A percentile compares a stretch with the other conserved stretches of the same genome.
These are phyloP conservation scores for Centella asiatica DNA, from an alignment of 129 eudicot genomes.

Conservation along the genomic window DNA sequence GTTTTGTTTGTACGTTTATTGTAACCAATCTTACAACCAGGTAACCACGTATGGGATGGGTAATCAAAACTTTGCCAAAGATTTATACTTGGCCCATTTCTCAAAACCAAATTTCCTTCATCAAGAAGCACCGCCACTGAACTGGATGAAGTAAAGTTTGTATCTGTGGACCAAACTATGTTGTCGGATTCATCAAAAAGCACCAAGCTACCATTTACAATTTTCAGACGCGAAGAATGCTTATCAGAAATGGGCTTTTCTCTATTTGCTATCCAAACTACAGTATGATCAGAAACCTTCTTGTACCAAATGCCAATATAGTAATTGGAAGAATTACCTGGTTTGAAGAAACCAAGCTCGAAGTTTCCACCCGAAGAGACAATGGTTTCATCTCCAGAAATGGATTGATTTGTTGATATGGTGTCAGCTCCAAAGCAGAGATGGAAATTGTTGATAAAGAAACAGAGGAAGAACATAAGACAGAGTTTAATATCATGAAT, in stretches of 20 bases:
- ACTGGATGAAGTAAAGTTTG: conserved; percentile 8
- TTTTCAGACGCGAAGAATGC: conserved; percentile 25
- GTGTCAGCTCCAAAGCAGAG: conserved; percentile 25
- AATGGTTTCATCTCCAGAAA: conserved; percentile 41
- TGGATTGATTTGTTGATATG: conserved; percentile 25
- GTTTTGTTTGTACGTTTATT: conserved; percentile 20
- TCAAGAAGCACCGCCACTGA: conserved; percentile 30
- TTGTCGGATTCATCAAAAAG: conserved; percentile 28
- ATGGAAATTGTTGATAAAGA: conserved; percentile 1
- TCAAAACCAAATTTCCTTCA: conserved; percentile 38
- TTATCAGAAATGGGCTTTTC: conserved; percentile 28
- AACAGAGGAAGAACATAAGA: conserved; percentile 6
- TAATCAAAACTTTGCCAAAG: conserved; percentile 52
- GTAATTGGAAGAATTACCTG: conserved; percentile 36
- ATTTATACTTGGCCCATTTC: conserved; percentile 8
- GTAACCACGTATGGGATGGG: conserved; percentile 52
- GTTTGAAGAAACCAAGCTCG: conserved; percentile 42
- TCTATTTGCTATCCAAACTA: conserved; percentile 57
- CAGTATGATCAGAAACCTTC: conserved; percentile 16
- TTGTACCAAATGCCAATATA: conserved; percentile 48
- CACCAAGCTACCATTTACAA: conserved; percentile 39
- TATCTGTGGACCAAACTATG: conserved; percentile 40
- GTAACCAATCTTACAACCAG: conserved; percentile 31
- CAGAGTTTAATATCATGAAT: too few relatives aligned
- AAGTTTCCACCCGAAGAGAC: conserved; percentile 26